These are phyloP conservation scores for Leersia perrieri DNA, from an alignment of 176 grass and related monocot genomes.

Conservation along the genomic window DNA sequence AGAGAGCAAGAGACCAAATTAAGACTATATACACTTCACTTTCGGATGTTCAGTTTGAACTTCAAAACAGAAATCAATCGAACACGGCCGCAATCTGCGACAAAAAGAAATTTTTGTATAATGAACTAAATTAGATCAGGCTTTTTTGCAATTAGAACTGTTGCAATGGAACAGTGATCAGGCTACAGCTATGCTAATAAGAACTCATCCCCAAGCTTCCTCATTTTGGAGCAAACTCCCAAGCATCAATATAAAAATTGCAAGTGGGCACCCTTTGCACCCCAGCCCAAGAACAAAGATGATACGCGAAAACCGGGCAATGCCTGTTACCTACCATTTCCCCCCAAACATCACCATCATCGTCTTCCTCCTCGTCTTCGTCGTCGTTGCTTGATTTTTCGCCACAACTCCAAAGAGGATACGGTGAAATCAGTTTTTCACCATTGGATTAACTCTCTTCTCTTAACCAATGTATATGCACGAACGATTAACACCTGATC, in stretches of 20 bases:
- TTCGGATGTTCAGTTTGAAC: not conserved
- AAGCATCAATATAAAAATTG: slow-evolving; percentile 12
- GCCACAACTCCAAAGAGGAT: not conserved
- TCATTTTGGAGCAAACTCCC: slow-evolving; percentile 20
- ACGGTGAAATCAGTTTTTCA: not conserved
- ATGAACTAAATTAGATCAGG: not conserved
- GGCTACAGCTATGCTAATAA: slow-evolving; percentile 25
- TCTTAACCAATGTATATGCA: slow-evolving; percentile 3
- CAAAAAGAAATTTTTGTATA: not conserved
- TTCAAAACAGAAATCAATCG: not conserved
- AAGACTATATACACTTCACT: not conserved
- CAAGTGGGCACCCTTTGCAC: slow-evolving; percentile 23
- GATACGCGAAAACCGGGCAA: slow-evolving; percentile 44
- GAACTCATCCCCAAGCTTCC: slow-evolving; percentile 3
- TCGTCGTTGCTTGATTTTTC: not conserved
- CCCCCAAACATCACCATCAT: not conserved
- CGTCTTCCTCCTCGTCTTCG: not conserved
- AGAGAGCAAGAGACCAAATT: not conserved
- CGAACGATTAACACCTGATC: slow-evolving; percentile 19
- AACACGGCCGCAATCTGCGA: not conserved
- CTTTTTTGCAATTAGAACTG: not conserved
- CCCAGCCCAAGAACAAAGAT: slow-evolving; percentile 21
- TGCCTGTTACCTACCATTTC: slow-evolving; percentile 45
- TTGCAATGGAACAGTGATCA: slow-evolving; percentile 1
- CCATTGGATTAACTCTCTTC: slow-evolving; percentile 6